Percentiles rank a stretch among this genome's conserved stretches.
Conservation (phyloP, 192 early-diverging fungal genomes). For the Tieghemiomyces parasiticus region DNA sequence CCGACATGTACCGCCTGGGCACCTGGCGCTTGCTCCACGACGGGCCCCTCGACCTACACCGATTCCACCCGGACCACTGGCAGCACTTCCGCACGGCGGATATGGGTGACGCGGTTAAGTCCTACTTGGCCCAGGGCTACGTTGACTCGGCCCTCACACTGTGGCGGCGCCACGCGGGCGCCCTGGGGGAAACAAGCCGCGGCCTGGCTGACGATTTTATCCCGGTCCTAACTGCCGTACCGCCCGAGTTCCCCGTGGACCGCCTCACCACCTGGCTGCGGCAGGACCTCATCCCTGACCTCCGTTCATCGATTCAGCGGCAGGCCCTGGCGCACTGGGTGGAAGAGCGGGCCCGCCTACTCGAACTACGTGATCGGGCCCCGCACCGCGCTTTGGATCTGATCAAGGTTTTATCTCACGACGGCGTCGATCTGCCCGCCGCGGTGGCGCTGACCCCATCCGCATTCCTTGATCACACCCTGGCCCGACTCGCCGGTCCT, state of each 20-base stretch:
- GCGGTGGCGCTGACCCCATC: background rate
- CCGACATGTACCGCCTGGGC: constrained; percentile 21
- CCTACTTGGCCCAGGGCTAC: constrained; percentile 27
- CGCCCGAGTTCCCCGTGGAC: constrained; percentile 28
- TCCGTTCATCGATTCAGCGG: constrained; percentile 18
- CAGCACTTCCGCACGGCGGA: constrained; percentile 27
- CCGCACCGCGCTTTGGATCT: constrained; percentile 31
- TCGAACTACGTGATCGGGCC: constrained; percentile 22
- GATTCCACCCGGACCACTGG: constrained; percentile 26
- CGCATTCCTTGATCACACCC: background rate
- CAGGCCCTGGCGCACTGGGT: constrained; percentile 31
- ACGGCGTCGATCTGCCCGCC: background rate
- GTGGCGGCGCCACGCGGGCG: constrained; percentile 35
- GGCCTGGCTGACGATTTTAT: constrained; percentile 19
- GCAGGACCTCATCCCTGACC: constrained; percentile 31
- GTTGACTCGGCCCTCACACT: constrained; percentile 21
- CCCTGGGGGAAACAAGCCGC: too few relatives aligned
- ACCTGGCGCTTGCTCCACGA: constrained; percentile 20
- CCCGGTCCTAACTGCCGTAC: constrained; percentile 23
- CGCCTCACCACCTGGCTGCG: constrained; percentile 29
- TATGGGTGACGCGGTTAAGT: constrained; percentile 22
- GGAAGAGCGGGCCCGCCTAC: constrained; percentile 29
- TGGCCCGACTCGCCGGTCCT: constrained; percentile 1
- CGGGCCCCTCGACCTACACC: background rate
- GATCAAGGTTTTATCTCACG: constrained; percentile 23